Conservation (phyloP, 2,329 filamentous ascomycete genomes). For the Alternaria dauci region DNA sequence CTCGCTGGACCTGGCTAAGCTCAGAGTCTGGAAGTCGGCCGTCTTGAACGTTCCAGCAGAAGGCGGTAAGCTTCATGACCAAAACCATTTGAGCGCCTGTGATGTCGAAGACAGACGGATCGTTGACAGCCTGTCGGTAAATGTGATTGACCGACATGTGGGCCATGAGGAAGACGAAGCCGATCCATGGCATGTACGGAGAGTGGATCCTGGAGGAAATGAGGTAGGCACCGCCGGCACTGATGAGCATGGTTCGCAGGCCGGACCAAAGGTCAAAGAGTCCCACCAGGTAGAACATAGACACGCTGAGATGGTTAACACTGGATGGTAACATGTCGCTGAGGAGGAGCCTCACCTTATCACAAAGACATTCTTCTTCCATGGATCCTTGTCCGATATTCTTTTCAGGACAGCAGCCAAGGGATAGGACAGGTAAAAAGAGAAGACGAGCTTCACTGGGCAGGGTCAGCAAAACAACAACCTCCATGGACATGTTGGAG, state of each 20-base stretch:
- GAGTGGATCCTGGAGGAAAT: conserved; percentile 86
- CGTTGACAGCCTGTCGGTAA: conserved; percentile 74
- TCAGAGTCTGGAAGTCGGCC: conserved; percentile 80
- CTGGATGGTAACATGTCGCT: not conserved
- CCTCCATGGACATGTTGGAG: not conserved
- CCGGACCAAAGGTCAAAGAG: conserved; percentile 93
- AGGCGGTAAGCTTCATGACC: conserved; percentile 95
- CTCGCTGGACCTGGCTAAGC: conserved; percentile 86
- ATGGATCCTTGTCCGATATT: conserved; percentile 83
- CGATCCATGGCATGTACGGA: conserved; percentile 97
- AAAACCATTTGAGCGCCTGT: conserved; percentile 96
- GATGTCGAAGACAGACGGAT: conserved; percentile 78
- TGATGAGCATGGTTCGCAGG: conserved; percentile 78
- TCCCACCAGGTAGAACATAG: conserved; percentile 90
- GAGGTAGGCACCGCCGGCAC: conserved; percentile 78
- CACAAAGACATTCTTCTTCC: conserved; percentile 87
- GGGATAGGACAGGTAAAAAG: conserved; percentile 91
- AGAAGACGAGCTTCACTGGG: conserved; percentile 89
- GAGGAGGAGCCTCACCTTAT: conserved; percentile 66
- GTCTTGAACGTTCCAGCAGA: conserved; percentile 98
- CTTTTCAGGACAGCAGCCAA: conserved; percentile 88
- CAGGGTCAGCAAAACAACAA: conserved; percentile 19
- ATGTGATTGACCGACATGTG: conserved; percentile 95
- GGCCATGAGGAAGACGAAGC: conserved; percentile 91
- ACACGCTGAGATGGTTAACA: conserved; percentile 63